Evolutionary conservation across 345 rosid species (phyloP).

Genomic region (Hevea brasiliensis): DNA sequence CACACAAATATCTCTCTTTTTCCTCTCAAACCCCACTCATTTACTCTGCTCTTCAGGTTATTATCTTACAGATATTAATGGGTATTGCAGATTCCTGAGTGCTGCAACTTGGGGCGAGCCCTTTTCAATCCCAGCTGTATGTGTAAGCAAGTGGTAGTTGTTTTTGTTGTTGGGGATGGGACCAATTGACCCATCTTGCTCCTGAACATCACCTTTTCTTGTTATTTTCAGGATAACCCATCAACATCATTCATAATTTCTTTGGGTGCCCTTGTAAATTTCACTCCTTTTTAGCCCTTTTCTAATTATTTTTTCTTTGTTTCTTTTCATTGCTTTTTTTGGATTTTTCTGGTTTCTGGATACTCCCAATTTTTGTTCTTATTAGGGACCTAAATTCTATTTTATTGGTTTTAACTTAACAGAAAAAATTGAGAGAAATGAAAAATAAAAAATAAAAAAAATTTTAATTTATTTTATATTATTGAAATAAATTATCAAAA

Average conservation of each 20-base stretch:
- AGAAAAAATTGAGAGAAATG: no score
- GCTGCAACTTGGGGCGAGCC: conserved; percentile 37
- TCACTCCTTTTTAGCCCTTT: not conserved
- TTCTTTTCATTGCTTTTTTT: conserved; percentile 17
- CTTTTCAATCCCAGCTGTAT: conserved; percentile 45
- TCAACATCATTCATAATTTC: conserved; percentile 57
- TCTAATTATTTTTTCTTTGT: conserved; percentile 3
- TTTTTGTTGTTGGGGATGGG: conserved; percentile 45
- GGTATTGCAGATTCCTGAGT: conserved; percentile 41
- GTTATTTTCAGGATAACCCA: conserved; percentile 49
- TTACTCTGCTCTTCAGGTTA: conserved; percentile 6
- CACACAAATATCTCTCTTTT: not conserved
- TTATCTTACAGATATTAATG: conserved; percentile 49
- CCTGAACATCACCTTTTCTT: conserved; percentile 22
- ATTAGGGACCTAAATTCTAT: conserved; percentile 20
- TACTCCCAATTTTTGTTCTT: conserved; percentile 33
- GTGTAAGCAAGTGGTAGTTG: conserved; percentile 37
- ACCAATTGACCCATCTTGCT: conserved; percentile 43
- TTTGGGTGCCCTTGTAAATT: conserved; percentile 47
- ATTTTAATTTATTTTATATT: no score
- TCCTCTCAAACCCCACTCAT: not conserved
- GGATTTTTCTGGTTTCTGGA: conserved; percentile 29
- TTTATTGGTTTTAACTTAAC: conserved; percentile 2
- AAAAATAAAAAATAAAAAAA: no score
- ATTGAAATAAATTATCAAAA: no score